Evolutionary conservation across 1,139 yeast genomes (phyloP), one percentile per base, ranked within the genome.

Genomic region (Saccharomyces pastorianus): DNA sequence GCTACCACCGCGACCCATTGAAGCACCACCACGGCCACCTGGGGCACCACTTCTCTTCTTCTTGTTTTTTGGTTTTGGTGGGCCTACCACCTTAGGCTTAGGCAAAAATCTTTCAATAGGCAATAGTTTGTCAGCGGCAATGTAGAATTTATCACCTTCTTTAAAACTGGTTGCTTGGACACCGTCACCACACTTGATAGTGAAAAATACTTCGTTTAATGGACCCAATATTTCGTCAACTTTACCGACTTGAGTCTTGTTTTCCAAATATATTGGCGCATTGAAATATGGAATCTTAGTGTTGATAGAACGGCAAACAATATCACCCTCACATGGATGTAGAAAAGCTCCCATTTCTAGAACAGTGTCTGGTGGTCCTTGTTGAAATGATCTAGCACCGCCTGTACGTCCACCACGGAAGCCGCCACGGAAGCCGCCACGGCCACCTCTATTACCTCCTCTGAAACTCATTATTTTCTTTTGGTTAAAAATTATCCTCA

Each of bases 171-270:
- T 76, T 54, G 98, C 96, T 72, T 88, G 93, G 55, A 93, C 95
- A 68, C 99, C 99, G 70, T 95, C 99, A 53, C 87, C 78, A 57
- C 97, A 93, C 76, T 95, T 93, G 64, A 95, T 84, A 51, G 99
- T 95, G 81, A 95, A 95, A 71, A 81, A 91, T 20, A 93, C 98
- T 74, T 95, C 99, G 71, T 93, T 93, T 71, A 95, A 76, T 53
- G 99, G 98, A 53, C 99, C 99, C 65, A 95, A 79, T 62, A 95
- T 93, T 77, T 95, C 99, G 71, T 95, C 99, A 56, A 95, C 96
- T 74, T 95, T 95, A 66, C 99, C 99, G 54, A 95, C 84, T 69
- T 88, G 95, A 31, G 96, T 87, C 79, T 85, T 86, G 79, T 93
- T 93, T 72, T 93, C 98, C 64, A 93, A 81, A 72, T 86, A 95